phyloP scores from a whole-genome alignment of 208 protist genomes.

The Novymonas esmeraldas region DNA sequence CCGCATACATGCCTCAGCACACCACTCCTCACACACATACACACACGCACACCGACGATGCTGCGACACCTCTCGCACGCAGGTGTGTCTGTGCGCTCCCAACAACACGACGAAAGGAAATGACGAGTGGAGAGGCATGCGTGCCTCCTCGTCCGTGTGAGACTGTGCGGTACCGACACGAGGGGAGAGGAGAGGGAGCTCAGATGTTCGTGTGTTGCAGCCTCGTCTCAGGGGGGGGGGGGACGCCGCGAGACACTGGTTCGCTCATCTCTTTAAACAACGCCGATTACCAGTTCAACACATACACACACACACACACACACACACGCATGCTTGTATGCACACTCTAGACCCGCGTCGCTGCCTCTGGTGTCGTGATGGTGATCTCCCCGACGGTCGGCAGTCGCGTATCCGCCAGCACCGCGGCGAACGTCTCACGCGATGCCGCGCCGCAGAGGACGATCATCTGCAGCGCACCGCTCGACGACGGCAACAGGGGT shows the following conservation, averaged over 20 bases:
- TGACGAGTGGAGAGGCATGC: too few species aligned
- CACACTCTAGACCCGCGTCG: background rate
- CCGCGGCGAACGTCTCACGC: slow-evolving; percentile 20
- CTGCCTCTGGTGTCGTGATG: slow-evolving; percentile 7
- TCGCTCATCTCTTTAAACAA: background rate
- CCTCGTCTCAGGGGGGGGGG: too few species aligned
- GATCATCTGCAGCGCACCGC: slow-evolving; percentile 7
- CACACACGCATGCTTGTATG: background rate
- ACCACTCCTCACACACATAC: too few species aligned
- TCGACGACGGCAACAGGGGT: background rate
- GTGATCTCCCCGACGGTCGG: slow-evolving; percentile 11
- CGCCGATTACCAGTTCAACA: background rate
- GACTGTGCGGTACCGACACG: too few species aligned
- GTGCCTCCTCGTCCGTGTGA: too few species aligned
- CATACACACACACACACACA: background rate
- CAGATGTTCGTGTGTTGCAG: too few species aligned
- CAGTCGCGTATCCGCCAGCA: slow-evolving; percentile 16
- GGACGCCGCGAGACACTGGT: too few species aligned
- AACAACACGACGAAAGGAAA: too few species aligned
- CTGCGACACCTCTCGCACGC: too few species aligned
- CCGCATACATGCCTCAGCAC: too few species aligned
- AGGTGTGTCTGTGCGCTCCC: too few species aligned
- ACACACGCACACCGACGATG: too few species aligned
- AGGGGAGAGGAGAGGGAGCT: background rate
- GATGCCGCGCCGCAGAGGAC: slow-evolving; percentile 29